A percentile compares a stretch with the other conserved stretches of the same genome.
Evolutionary conservation across 2,329 filamentous ascomycete species (phyloP).

Genomic region (Zymoseptoria tritici): DNA sequence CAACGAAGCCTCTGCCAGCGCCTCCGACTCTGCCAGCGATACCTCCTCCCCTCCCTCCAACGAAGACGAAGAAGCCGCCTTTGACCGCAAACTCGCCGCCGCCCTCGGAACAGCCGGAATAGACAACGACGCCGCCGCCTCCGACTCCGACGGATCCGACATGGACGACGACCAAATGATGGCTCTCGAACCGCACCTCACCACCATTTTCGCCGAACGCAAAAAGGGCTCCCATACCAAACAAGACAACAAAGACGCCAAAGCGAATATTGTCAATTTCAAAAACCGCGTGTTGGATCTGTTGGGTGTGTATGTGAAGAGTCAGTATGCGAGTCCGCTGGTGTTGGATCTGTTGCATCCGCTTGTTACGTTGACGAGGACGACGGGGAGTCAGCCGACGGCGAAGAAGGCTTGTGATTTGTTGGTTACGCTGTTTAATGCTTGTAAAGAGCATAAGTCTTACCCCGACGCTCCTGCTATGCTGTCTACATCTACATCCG

Average conservation of each 20-base stretch:
- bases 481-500: conserved; percentile 15
- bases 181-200: conserved; percentile 72
- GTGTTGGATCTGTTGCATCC: conserved; percentile 66
- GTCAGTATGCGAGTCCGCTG: conserved; percentile 61
- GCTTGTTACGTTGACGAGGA: conserved; percentile 66
- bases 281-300: conserved; percentile 90
- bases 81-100: conserved; percentile 69
- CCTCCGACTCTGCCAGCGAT: conserved; percentile 20
- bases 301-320: conserved; percentile 74
- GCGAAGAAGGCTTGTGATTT: conserved; percentile 65
- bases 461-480: conserved; percentile 32
- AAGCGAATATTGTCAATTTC: conserved; percentile 84
- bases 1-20: conserved; percentile 22
- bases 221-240: conserved; percentile 60
- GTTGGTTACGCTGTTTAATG: conserved; percentile 63
- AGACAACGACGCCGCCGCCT: conserved; percentile 41
- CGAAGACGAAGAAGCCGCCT: conserved; percentile 48
- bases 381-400: conserved; percentile 69
- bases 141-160: conserved; percentile 59
- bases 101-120: conserved; percentile 64
- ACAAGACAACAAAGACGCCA: conserved; percentile 79
- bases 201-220: conserved; percentile 75
- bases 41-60: conserved; percentile 15
- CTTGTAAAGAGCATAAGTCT: conserved; percentile 45
- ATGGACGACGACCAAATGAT: conserved; percentile 98